These are phyloP conservation scores for Arthrocladium fulminans DNA, from an alignment of 2,329 filamentous ascomycete genomes.

Conservation along the genomic window DNA sequence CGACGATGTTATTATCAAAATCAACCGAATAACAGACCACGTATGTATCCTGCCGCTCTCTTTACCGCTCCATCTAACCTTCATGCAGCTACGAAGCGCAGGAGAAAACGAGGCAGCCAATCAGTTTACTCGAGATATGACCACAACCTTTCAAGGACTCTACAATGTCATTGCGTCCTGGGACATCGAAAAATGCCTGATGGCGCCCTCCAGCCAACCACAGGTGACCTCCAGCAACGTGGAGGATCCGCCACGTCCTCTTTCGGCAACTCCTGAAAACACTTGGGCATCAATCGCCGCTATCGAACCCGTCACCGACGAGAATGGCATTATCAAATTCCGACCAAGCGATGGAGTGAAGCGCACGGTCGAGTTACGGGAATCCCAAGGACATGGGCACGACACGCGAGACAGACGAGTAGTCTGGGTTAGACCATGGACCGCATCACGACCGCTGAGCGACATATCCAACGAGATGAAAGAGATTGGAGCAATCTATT, in stretches of 20 bases:
- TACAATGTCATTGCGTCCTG: conserved; percentile 24
- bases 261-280: conserved; percentile 10
- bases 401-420: conserved; percentile 19
- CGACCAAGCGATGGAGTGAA: conserved; percentile 20
- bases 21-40: conserved; percentile 23
- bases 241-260: not conserved
- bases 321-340: conserved; percentile 23
- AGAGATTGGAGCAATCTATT: conserved; percentile 31
- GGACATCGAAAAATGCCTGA: conserved; percentile 22
- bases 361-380: conserved; percentile 11
- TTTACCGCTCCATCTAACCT: conserved; percentile 15
- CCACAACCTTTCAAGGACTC: conserved; percentile 25
- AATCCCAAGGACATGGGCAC: conserved; percentile 2
- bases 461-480: conserved; percentile 30
- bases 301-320: conserved; percentile 16
- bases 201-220: conserved; percentile 11
- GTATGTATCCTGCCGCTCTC: conserved; percentile 14
- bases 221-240: not conserved
- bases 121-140: conserved; percentile 29
- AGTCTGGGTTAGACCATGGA: conserved; percentile 22
- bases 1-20: conserved; percentile 20
- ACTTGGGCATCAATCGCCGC: conserved; percentile 24
- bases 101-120: conserved; percentile 28
- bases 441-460: conserved; percentile 15
- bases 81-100: conserved; percentile 26